Conservation (phyloP, 1,284 basidiomycete genomes). For the Thecaphora frezii region DNA sequence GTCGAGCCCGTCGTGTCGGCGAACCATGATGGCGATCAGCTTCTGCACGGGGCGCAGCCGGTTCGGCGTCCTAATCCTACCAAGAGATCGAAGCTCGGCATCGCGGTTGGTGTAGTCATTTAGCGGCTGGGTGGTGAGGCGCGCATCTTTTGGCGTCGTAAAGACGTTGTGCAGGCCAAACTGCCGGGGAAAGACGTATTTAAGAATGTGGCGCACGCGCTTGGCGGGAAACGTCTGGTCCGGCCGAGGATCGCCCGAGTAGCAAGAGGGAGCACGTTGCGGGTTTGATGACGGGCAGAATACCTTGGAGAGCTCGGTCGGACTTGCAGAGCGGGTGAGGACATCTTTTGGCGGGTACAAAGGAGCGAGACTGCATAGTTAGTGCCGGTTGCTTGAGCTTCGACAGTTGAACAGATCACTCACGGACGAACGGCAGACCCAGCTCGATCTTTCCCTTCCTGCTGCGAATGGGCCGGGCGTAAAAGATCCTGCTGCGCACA, state of each 20-base stretch:
- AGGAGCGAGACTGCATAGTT: too few relatives aligned
- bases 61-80: slow-evolving; percentile 69
- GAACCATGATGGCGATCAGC: slow-evolving; percentile 68
- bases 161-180: slow-evolving; percentile 71
- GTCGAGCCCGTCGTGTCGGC: slow-evolving; percentile 71
- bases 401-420: too few relatives aligned
- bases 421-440: slow-evolving; percentile 73
- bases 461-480: slow-evolving; percentile 67
- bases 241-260: slow-evolving; percentile 9
- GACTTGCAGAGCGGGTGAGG: slow-evolving; percentile 11
- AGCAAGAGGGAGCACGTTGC: slow-evolving; percentile 43
- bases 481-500: slow-evolving; percentile 69
- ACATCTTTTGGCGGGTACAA: slow-evolving; percentile 6
- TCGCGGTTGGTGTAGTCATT: slow-evolving; percentile 70
- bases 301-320: slow-evolving; percentile 25
- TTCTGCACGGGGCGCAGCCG: slow-evolving; percentile 67
- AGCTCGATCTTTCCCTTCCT: slow-evolving; percentile 63
- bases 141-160: slow-evolving; percentile 36
- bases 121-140: slow-evolving; percentile 54
- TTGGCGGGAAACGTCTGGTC: slow-evolving; percentile 27
- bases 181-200: slow-evolving; percentile 81
- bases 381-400: too few relatives aligned
- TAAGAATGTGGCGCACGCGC: slow-evolving; percentile 68
- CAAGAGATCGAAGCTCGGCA: slow-evolving; percentile 66
- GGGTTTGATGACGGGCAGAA: slow-evolving; percentile 7